Base-by-base conservation (phyloP, 2,329 filamentous ascomycete species). In the Diaporthe vaccinii region DNA sequence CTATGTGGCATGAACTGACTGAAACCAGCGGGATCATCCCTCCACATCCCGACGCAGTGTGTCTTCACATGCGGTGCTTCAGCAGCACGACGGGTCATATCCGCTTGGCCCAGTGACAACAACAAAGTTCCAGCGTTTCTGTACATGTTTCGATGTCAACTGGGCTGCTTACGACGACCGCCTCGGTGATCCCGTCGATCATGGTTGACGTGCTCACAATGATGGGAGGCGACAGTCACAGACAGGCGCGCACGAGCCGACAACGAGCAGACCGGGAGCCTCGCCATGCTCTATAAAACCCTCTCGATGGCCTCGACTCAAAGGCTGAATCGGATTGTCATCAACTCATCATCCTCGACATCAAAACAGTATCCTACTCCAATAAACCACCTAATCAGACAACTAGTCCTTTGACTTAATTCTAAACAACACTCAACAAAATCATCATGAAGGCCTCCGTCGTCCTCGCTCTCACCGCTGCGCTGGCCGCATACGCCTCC, bases 91-190 rank as follows among this genome's bases (percentile, higher is more conserved):
- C 20, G 39, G 25, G 14, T 7, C 20, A 65, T 31, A 31, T 15
- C 8, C 15, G 41, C 41, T 34, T 9, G 17, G 61, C 15, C 61
- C 41, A 65, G 9, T 65, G 8, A 49, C 61, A 65, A 31, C 41
- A 65, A 25, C 25, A 65, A 12, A 31, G 61, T 2, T 31, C 61
- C 41, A 46, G 61, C 25, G 41, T 34, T 28, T 46, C 25, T n/a
- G 20, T 14, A 46, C 59, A 31, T 31, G 61, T 62, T 65, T 65
- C 41, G 61, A 49, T 49, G 25, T 49, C 61, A 65, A 34, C 39
- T 65, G 61, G 25, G 41, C 17, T 46, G 61, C 61, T 65, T 65
- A 65, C 61, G 61, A 65, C 61, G 61, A 65, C 61, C n/a, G 31
- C 41, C 8, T 31, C 61, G 61, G 61, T 31, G 61, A 65, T 65